A percentile compares a stretch with the other conserved stretches of the same genome.
Evolutionary conservation across 768 basidiomycete species (phyloP).

Genomic region (Cystofilobasidium macerans): DNA sequence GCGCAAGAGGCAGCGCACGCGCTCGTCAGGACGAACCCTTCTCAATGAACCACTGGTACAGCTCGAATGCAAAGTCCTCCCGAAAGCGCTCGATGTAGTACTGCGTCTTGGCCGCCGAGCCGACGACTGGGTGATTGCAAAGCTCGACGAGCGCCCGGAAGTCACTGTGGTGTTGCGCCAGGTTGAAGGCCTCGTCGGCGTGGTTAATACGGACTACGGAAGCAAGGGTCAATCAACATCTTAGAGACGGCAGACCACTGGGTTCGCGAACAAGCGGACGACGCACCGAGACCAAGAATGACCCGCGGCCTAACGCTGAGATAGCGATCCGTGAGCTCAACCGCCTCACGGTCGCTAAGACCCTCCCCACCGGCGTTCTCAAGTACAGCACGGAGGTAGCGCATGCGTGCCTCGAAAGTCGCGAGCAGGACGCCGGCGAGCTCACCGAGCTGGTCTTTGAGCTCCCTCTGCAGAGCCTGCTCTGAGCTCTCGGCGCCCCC

Average conservation of each 20-base stretch:
- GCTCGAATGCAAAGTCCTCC: constrained; percentile 71
- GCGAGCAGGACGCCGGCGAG: constrained; percentile 37
- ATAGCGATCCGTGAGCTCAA: constrained; percentile 57
- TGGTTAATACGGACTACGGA: constrained; percentile 45
- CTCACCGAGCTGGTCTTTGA: constrained; percentile 37
- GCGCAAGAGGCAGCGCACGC: too few species aligned
- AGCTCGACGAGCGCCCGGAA: constrained; percentile 74
- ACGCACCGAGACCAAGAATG: constrained; percentile 67
- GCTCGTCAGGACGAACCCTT: constrained; percentile 51
- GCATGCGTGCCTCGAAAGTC: constrained; percentile 36
- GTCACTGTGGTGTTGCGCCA: constrained; percentile 79
- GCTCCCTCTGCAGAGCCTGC: constrained; percentile 32
- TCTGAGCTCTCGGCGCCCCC: constrained; percentile 8
- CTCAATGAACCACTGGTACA: constrained; percentile 89
- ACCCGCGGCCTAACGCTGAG: constrained; percentile 60
- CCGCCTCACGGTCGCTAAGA: constrained; percentile 48
- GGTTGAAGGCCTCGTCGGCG: constrained; percentile 57
- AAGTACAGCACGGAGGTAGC: constrained; percentile 27
- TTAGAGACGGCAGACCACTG: constrained; percentile 39
- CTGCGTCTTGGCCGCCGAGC: constrained; percentile 41
- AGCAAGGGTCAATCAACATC: neutral
- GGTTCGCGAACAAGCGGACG: neutral
- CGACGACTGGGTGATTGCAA: constrained; percentile 51
- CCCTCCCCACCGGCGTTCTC: constrained; percentile 30
- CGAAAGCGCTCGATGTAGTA: constrained; percentile 65